phyloP scores from a whole-genome alignment of 768 basidiomycete genomes.

The Psilocybe sp. region DNA sequence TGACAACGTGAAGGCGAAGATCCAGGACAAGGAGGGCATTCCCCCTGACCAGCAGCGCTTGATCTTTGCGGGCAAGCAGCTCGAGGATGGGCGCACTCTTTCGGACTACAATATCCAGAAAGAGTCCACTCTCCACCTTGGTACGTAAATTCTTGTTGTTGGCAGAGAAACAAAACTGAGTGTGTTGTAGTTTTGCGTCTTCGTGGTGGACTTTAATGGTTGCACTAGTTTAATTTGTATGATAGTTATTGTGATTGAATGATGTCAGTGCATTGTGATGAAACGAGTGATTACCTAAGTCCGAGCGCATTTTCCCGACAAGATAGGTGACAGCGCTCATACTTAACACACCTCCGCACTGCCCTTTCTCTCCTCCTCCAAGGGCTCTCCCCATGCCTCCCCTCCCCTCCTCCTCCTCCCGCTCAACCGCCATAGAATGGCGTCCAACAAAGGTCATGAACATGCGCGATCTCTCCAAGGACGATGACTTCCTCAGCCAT shows the following conservation, averaged over 20 bases:
- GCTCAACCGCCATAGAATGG: constrained; percentile 46
- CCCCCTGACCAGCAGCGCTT: constrained; percentile 48
- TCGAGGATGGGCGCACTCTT: constrained; percentile 83
- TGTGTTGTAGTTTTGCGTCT: constrained; percentile 34
- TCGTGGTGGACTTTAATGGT: constrained; percentile 33
- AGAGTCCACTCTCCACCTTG: constrained; percentile 58
- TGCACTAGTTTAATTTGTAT: too few species aligned
- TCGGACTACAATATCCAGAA: constrained; percentile 70
- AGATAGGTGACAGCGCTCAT: constrained; percentile 21
- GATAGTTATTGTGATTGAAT: background rate
- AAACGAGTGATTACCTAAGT: constrained; percentile 23
- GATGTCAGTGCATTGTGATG: constrained; percentile 8
- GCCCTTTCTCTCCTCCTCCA: constrained; percentile 18
- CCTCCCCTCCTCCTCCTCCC: constrained; percentile 12
- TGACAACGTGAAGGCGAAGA: constrained; percentile 73
- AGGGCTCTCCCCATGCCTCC: constrained; percentile 15
- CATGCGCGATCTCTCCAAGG: constrained; percentile 84
- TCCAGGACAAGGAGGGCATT: constrained; percentile 71
- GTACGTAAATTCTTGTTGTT: constrained; percentile 21
- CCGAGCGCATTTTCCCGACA: constrained; percentile 21
- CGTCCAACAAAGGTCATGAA: constrained; percentile 88
- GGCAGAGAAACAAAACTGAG: constrained; percentile 9
- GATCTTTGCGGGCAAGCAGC: constrained; percentile 85
- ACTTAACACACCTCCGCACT: constrained; percentile 8
- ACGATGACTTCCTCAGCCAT: constrained; percentile 90